Percentiles rank a stretch among this genome's conserved stretches.
These are phyloP conservation scores for Rhodomyrtus tomentosa DNA, from an alignment of 345 rosid genomes.

Conservation along the genomic window DNA sequence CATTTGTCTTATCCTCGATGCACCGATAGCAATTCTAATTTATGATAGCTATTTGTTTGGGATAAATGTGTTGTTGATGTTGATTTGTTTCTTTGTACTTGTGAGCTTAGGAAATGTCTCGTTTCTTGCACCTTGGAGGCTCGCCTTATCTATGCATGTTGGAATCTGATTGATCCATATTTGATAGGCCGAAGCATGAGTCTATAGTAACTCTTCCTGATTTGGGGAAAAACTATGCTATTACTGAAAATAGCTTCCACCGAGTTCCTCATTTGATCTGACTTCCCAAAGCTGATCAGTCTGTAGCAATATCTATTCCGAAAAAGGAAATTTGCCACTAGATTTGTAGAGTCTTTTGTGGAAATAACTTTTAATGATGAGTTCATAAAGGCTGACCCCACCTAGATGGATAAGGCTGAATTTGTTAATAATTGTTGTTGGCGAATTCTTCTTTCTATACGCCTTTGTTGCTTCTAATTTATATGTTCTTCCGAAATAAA, in stretches of 20 bases:
- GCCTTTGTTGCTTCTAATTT: background rate
- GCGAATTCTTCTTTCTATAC: background rate
- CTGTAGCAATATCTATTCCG: background rate
- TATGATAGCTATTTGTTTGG: background rate
- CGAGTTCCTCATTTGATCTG: background rate
- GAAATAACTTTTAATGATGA: background rate
- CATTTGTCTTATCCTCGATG: background rate
- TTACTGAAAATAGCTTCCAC: background rate
- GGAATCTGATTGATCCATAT: background rate
- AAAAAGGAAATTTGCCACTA: background rate
- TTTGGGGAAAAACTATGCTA: background rate
- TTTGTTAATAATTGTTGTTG: background rate
- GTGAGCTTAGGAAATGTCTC: background rate
- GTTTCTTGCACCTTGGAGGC: background rate
- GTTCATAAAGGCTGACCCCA: background rate
- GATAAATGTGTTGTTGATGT: no score
- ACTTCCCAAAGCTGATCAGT: background rate
- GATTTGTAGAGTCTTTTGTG: background rate
- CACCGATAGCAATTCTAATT: background rate
- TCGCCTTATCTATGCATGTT: background rate
- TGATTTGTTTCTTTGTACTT: background rate
- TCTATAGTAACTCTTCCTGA: background rate
- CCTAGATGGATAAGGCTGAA: background rate
- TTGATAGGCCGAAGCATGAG: background rate
- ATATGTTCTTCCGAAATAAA: background rate